These are phyloP conservation scores for Eucalyptus albens DNA, from an alignment of 345 rosid species.

Conservation along the genomic window DNA sequence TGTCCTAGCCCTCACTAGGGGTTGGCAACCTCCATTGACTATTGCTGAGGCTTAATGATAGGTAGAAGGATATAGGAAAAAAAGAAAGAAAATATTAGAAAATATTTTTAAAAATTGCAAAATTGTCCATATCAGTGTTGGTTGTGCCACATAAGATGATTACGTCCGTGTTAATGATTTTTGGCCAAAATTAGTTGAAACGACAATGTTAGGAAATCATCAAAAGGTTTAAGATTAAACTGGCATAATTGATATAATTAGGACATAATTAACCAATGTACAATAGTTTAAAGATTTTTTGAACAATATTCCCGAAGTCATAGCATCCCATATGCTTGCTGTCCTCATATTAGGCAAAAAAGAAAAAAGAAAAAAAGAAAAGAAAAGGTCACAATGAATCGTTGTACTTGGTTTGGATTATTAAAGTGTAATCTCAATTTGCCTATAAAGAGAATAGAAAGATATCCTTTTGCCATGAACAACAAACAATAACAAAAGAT, in stretches of 20 bases:
- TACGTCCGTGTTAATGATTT: accelerated
- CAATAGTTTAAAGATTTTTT: not conserved
- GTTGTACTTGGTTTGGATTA: not conserved
- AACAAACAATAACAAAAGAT: not conserved
- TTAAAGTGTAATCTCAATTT: not conserved
- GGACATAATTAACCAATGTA: not conserved
- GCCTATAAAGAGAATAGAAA: not conserved
- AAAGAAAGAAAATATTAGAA: not conserved
- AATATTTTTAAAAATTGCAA: not conserved
- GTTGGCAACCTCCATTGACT: not conserved
- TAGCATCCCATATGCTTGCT: not conserved
- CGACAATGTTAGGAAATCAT: not conserved
- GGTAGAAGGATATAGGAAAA: not conserved
- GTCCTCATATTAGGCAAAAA: not conserved
- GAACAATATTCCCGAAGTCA: not conserved
- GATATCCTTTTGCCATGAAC: not conserved
- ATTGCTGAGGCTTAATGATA: accelerated
- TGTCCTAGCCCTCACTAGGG: accelerated
- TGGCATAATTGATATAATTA: not conserved
- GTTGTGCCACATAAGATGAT: accelerated
- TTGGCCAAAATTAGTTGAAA: too few relatives aligned
- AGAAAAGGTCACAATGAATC: not conserved
- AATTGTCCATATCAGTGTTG: not conserved
- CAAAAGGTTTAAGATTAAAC: not conserved
- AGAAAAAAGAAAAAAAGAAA: too few relatives aligned